A percentile compares a stretch with the other conserved stretches of the same genome.
phyloP scores from a whole-genome alignment of 352 stramenopile species.

The Phytopythium vexans region DNA sequence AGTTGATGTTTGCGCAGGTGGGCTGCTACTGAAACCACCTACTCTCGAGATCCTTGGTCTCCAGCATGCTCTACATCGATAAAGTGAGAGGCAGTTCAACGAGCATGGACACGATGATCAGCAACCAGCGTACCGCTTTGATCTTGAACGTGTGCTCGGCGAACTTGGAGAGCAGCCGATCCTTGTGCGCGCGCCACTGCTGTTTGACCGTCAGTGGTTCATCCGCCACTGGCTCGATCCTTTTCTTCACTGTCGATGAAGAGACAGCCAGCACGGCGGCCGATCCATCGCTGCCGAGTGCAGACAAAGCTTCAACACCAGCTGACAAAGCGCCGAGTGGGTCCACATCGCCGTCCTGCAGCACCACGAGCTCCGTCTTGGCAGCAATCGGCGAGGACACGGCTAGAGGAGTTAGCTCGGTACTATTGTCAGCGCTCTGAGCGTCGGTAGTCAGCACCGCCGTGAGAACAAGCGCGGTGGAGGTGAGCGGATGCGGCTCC shows the following conservation, averaged over 20 bases:
- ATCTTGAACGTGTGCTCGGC: conserved; percentile 70
- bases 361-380: conserved; percentile 43
- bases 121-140: conserved; percentile 40
- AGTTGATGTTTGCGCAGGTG: no score
- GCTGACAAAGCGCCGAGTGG: conserved; percentile 50
- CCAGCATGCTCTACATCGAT: conserved; percentile 51
- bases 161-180: conserved; percentile 62
- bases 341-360: conserved; percentile 69
- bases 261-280: neutral
- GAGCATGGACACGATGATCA: neutral
- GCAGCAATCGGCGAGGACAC: conserved; percentile 2
- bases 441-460: conserved; percentile 6
- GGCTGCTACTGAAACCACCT: neutral
- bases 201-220: conserved; percentile 38
- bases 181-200: conserved; percentile 66
- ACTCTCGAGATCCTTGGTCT: conserved; percentile 69
- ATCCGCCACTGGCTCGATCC: conserved; percentile 1
- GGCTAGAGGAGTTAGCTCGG: neutral
- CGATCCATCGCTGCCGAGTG: conserved; percentile 1
- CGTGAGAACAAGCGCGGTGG: neutral
- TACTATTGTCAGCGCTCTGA: neutral
- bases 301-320: conserved; percentile 4
- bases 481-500: conserved; percentile 45
- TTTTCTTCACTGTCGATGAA: conserved; percentile 3
- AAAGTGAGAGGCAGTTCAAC: neutral